phyloP scores from a whole-genome alignment of 352 stramenopile genomes.

The Pythium dissimile region DNA sequence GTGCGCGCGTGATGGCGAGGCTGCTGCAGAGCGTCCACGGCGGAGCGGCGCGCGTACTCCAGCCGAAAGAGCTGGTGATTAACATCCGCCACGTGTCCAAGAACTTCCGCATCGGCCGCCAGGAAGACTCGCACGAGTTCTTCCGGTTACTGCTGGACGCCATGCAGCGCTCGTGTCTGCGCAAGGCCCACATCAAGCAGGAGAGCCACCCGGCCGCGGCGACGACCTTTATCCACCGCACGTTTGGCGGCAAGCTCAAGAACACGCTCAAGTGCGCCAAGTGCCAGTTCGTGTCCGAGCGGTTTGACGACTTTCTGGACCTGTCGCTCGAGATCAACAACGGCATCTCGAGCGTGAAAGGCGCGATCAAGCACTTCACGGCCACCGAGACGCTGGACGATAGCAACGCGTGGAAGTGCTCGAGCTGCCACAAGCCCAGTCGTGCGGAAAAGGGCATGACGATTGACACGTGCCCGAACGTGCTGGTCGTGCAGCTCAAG shows the following conservation, averaged over 20 bases:
- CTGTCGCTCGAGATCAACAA: conserved; percentile 85
- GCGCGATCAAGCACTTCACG: conserved; percentile 81
- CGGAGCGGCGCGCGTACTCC: conserved; percentile 36
- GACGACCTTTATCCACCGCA: conserved; percentile 80
- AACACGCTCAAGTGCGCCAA: conserved; percentile 84
- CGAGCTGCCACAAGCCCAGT: conserved; percentile 69
- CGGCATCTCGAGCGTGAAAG: conserved; percentile 66
- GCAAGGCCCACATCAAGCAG: conserved; percentile 67
- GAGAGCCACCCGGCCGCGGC: conserved; percentile 48
- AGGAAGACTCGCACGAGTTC: conserved; percentile 93
- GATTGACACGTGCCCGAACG: conserved; percentile 79
- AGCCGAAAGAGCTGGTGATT: conserved; percentile 80
- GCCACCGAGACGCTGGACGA: conserved; percentile 79
- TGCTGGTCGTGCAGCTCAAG: conserved; percentile 90
- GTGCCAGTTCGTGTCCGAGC: conserved; percentile 76
- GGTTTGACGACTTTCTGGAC: conserved; percentile 85
- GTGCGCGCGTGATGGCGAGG: conserved; percentile 56
- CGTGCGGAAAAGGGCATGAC: conserved; percentile 80
- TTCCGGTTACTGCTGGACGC: conserved; percentile 85
- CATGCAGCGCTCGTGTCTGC: conserved; percentile 79
- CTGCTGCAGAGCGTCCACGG: conserved; percentile 67
- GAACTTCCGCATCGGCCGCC: conserved; percentile 81
- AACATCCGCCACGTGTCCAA: conserved; percentile 85
- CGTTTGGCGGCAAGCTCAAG: conserved; percentile 84
- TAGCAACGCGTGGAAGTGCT: conserved; percentile 86